A percentile compares a stretch with the other conserved stretches of the same genome.
phyloP scores from a whole-genome alignment of 2,329 filamentous ascomycete species.

The Calonectria honghensis region DNA sequence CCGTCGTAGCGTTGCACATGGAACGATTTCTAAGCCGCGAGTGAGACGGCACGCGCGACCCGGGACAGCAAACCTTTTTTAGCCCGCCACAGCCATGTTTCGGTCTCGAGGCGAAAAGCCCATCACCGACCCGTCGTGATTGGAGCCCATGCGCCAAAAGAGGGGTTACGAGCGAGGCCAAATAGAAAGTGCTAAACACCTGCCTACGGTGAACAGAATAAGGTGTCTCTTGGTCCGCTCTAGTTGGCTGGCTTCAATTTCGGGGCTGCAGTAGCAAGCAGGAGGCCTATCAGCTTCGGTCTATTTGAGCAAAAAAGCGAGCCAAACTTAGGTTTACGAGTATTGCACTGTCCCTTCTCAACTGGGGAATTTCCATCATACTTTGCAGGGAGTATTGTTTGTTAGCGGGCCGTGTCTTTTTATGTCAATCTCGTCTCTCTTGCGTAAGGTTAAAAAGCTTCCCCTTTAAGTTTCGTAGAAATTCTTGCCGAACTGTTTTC shows the following conservation, averaged over 20 bases:
- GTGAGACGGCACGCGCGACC: conserved; percentile 30
- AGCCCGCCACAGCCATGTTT: conserved; percentile 35
- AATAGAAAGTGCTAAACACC: conserved; percentile 29
- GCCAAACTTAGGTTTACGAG: not conserved
- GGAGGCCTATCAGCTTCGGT: not conserved
- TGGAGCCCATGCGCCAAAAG: conserved; percentile 33
- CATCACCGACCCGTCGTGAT: conserved; percentile 33
- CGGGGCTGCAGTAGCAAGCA: not conserved
- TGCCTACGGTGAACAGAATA: not conserved
- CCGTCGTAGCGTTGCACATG: conserved; percentile 28
- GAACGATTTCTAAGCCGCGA: not conserved
- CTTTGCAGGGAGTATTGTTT: not conserved
- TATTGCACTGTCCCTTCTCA: not conserved
- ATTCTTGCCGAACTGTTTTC: not conserved
- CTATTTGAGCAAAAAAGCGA: not conserved
- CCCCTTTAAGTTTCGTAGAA: conserved; percentile 1
- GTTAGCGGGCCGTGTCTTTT: not conserved
- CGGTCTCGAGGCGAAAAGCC: conserved; percentile 39
- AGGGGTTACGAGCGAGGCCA: conserved; percentile 33
- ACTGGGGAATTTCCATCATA: not conserved
- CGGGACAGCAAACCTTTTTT: conserved; percentile 16
- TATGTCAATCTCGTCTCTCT: not conserved
- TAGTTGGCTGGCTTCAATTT: not conserved
- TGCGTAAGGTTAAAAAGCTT: not conserved
- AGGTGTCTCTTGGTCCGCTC: not conserved